Base-by-base conservation (phyloP, 2,329 filamentous ascomycete species). In the Magnaporthales sp. region DNA sequence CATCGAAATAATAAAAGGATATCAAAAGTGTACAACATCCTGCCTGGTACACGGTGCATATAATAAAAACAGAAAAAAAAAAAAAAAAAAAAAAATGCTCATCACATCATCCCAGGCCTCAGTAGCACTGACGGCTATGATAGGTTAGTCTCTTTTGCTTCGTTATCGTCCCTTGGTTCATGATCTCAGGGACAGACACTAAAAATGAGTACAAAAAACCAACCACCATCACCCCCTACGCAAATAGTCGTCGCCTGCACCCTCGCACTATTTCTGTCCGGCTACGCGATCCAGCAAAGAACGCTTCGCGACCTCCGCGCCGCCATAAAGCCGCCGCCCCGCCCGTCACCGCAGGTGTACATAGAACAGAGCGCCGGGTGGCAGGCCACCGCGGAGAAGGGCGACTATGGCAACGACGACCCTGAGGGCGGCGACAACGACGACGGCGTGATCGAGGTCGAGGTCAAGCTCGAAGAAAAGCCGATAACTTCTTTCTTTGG, bases 261-360 rank as follows among this genome's bases (percentile, higher is more conserved):
- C 3, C 77, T 89, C 51, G 86, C 93, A 4, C 87, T 97, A 29
- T 97, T 97, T 76, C 82, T 97, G 32, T 92, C 91, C 65, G 93
- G 93, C 73, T 97, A 96, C 76, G 85, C 89, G 3, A 84, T 97
- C 66, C 93, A 97, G 74, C 93, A 97, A 77, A 87, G 92, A 72
- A 95, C 92, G 0, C 86, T 97, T 4, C 86, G 85, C 69, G 89
- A 89, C 71, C 84, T 97, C 32, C 91, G 94, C 72, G 81, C 83
- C 67, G 91, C 91, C 22, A 89, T 97, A 72, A 68, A 66, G 32
- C 84, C 84, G 70, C 84, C 82, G 69, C 76, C 80, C 73, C 78
- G 74, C 9, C 79, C 81, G 6, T 79, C 79, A 1, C 81, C 82
- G 6, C 80, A 81, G 68, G 77, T 81, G 61, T 81, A 82, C 72